phyloP scores from a whole-genome alignment of 1,139 yeast genomes.

The Sugiyamaella neomexicana region DNA sequence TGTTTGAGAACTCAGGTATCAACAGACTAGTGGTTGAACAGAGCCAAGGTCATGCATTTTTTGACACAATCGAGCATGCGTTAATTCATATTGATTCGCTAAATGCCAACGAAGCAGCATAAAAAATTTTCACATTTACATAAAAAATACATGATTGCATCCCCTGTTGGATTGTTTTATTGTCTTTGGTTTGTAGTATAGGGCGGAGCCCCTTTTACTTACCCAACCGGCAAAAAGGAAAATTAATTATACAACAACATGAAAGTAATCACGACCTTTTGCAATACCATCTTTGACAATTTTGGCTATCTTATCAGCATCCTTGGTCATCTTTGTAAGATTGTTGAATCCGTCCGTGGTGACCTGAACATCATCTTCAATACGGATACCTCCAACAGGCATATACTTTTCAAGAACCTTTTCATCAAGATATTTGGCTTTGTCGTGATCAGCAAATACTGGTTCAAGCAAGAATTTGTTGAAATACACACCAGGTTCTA shows the following conservation, averaged over 20 bases:
- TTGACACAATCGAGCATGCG: conserved; percentile 42
- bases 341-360: conserved; percentile 77
- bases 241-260: conserved; percentile 45
- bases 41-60: conserved; percentile 33
- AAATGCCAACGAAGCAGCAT: conserved; percentile 3
- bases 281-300: conserved; percentile 71
- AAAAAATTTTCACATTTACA: neutral
- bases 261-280: conserved; percentile 66
- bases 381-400: conserved; percentile 93
- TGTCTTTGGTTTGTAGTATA: too few species aligned
- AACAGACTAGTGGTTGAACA: conserved; percentile 35
- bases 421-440: conserved; percentile 60
- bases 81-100: conserved; percentile 31
- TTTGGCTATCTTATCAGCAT: conserved; percentile 74
- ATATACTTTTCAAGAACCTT: conserved; percentile 72
- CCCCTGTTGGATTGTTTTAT: too few species aligned
- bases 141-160: too few species aligned
- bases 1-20: conserved; percentile 44
- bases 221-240: too few species aligned
- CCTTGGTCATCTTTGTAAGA: conserved; percentile 78
- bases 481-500: conserved; percentile 94
- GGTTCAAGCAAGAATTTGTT: conserved; percentile 76
- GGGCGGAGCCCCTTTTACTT: too few species aligned
- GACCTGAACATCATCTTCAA: conserved; percentile 87
- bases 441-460: conserved; percentile 56